Conservation (phyloP, 257 asterid species). For the Penstemon barbatus region DNA sequence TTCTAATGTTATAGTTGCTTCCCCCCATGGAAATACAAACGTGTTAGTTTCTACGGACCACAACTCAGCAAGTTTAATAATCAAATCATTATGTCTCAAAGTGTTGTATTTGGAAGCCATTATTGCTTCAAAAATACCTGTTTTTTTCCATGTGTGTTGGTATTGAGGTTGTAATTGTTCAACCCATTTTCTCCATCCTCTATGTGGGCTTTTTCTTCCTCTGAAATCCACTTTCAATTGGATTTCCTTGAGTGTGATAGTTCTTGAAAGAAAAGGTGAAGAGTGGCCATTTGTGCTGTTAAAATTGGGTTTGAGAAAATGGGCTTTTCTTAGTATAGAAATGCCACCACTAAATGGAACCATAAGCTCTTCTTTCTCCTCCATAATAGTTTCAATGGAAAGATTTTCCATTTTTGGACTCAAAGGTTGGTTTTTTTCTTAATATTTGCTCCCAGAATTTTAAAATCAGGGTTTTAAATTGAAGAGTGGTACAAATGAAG, state of each 20-base stretch:
- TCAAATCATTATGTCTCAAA: constrained; percentile 1
- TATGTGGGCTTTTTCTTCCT: constrained; percentile 16
- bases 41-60: constrained; percentile 30
- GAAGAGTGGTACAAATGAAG: too few species aligned
- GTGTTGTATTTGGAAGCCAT: constrained; percentile 21
- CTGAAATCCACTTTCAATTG: not conserved
- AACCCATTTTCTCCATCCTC: constrained; percentile 28
- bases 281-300: not conserved
- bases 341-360: constrained; percentile 21
- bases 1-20: constrained; percentile 27
- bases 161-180: constrained; percentile 3
- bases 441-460: too few species aligned
- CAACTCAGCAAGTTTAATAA: constrained; percentile 17
- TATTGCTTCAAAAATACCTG: constrained; percentile 24
- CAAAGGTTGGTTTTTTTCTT: too few species aligned
- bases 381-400: constrained; percentile 11
- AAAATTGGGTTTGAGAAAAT: constrained; percentile 28
- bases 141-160: constrained; percentile 23
- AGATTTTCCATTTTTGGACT: too few species aligned
- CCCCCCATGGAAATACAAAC: constrained; percentile 29
- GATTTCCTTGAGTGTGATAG: not conserved
- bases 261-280: not conserved
- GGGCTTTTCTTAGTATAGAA: constrained; percentile 26
- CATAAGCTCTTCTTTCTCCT: constrained; percentile 29
- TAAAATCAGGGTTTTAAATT: too few species aligned